Base-by-base conservation (phyloP, 257 asterid genomes). In the Coffea canephora region DNA sequence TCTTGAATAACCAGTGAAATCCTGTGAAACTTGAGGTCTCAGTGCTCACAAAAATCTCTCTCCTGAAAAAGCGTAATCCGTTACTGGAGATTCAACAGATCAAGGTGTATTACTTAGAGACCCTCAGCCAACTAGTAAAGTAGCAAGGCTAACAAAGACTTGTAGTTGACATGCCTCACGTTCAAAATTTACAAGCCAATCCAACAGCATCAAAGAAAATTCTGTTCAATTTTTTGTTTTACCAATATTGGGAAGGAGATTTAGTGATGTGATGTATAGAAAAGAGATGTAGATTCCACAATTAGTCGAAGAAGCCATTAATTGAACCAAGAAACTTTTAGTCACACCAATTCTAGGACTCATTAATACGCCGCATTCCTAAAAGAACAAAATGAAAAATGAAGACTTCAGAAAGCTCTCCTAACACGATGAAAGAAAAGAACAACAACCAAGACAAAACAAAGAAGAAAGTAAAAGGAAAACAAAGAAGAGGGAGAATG, bases 31-130 rank as follows among this genome's bases (percentile, higher is more conserved):
- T 70, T 48, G 76, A 79, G 74, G 41, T 43, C 0, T 76, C 15
- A 12, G 64, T 79, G 77, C 81, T 66, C 68, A 73, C 41, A n/a
- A 77, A 25, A 69, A 27, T 39, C n/a, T 79, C 55, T 48, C 81
- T 54, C 79, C 91, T 85, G 89, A 87, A 85, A 45, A 74, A 43
- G 67, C 36, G 80, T 27, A 68, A 74, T 12, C 69, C 67, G 39
- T 71, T 76, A 19, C 7, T 43, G 49, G 27, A 72, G 45, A 49
- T 5, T 27, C 25, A 25, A 21, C n/a, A 25, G 45, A 18, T 7
- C 5, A 54, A 2, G 18, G 61, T 10, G 27, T 18, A 18, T 62
- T 14, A 46, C 72, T 62, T 34, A 76, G 10, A 62, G 27, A 15
- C 62, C 45, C 79, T 55, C 49, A 45, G 48, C 73, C 46, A 48